Evolutionary conservation across 2,329 filamentous ascomycete species (phyloP), one percentile per base, ranked within the genome.

Genomic region (Alternaria sp.): DNA sequence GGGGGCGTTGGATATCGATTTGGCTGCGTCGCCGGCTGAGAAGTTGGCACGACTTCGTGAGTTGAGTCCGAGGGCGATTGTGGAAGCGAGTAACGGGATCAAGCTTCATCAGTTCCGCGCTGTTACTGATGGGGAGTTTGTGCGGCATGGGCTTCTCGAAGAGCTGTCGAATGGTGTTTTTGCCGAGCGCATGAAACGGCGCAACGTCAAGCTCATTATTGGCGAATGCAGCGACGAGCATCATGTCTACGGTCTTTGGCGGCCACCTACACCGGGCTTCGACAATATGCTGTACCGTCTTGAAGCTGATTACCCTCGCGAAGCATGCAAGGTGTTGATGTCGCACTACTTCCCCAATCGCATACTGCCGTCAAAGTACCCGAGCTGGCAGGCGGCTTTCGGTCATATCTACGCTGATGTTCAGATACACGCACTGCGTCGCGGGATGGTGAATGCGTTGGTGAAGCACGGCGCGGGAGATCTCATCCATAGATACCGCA

Each of bases 201-300:
- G 85, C 2, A 81, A 81, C 30, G 74, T 87, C 47, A 81, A 81
- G 19, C 76, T 88, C 46, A 77, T 88, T 58, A 83, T 85, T 15
- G 86, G 86, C 36, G 86, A 88, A 72, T 87, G 85, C 61, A 72
- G 79, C 51, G 83, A 87, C 62, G 86, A 88, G 71, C 84, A 84
- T 65, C 79, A 80, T 67, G 74, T 86, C 4, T 88, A 88, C 70
- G 82, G 80, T 2, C 76, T 75, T 9, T 87, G 84, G 83, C 79
- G 81, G 15, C 83, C 85, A 1, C 86, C 86, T 0, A 52, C 61
- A 2, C 66, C 77, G 3, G 78, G 83, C 43, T 80, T 82, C 12
- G 70, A 79, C 4, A 79, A 80, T 3, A 74, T 87, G 2, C 81
- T 81, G 54, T 67, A 72, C 3, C 81, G 86, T 1, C 80, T 88